Evolutionary conservation across 2,329 filamentous ascomycete genomes (phyloP).

Genomic region (Ascochyta lentis): DNA sequence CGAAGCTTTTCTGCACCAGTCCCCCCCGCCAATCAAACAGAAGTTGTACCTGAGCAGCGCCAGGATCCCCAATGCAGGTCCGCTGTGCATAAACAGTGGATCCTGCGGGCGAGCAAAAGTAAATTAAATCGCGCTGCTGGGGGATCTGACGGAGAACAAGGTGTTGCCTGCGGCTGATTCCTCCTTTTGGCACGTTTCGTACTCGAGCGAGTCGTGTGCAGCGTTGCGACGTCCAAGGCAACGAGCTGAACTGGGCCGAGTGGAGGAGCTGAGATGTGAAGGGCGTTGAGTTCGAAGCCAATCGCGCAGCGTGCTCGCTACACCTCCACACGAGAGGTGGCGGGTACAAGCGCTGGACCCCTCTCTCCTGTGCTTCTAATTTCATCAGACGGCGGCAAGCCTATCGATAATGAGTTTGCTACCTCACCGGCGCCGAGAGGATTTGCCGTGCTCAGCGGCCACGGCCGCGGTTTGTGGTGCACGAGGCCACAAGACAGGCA

Average conservation of each 20-base stretch:
- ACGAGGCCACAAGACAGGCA: constrained; percentile 7
- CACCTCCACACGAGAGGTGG: constrained; percentile 4
- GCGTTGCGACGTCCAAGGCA: neutral
- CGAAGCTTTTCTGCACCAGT: constrained; percentile 7
- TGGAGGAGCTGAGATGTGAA: neutral
- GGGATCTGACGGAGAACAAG: constrained; percentile 6
- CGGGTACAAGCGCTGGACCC: constrained; percentile 6
- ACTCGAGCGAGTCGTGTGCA: neutral
- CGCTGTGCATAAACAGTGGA: constrained; percentile 13
- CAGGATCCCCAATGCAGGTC: constrained; percentile 17
- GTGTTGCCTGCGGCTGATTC: neutral
- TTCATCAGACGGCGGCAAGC: constrained; percentile 4
- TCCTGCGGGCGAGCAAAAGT: constrained; percentile 7
- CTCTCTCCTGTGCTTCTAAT: neutral
- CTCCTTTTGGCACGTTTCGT: neutral
- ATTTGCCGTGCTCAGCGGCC: too few relatives aligned
- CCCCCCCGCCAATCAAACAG: constrained; percentile 6
- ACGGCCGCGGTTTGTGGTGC: constrained; percentile 1
- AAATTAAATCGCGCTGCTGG: constrained; percentile 16
- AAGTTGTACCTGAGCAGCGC: constrained; percentile 15
- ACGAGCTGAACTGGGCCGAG: neutral
- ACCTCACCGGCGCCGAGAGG: neutral
- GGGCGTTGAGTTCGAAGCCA: constrained; percentile 2
- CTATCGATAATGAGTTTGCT: constrained; percentile 12
- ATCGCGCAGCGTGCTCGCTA: constrained; percentile 4